Evolutionary conservation across 495 filamentous ascomycete genomes (phyloP).

Genomic region (Aspergillus saccharolyticus): DNA sequence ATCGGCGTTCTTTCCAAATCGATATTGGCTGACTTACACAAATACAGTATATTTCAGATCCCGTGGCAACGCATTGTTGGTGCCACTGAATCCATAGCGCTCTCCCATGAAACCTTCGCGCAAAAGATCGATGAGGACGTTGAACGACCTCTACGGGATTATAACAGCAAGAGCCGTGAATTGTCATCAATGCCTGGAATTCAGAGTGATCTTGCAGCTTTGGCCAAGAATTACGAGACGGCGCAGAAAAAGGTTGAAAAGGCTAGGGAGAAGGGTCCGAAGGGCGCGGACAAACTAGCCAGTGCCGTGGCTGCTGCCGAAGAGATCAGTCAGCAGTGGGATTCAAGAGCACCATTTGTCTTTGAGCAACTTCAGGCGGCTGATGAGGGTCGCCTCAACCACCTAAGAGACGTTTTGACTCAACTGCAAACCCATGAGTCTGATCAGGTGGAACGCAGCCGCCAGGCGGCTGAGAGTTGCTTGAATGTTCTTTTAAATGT

Average conservation of each 20-base stretch:
- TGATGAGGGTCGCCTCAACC: slow-evolving; percentile 85
- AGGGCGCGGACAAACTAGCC: slow-evolving; percentile 76
- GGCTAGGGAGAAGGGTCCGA: slow-evolving; percentile 70
- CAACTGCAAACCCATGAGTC: slow-evolving; percentile 90
- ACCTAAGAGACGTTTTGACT: slow-evolving; percentile 87
- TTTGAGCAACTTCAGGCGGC: slow-evolving; percentile 91
- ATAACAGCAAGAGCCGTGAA: slow-evolving; percentile 66
- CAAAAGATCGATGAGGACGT: slow-evolving; percentile 86
- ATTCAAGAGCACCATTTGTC: slow-evolving; percentile 90
- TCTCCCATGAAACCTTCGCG: slow-evolving; percentile 78
- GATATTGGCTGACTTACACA: not conserved
- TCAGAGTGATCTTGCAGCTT: slow-evolving; percentile 68
- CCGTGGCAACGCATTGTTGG: slow-evolving; percentile 90
- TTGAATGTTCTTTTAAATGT: slow-evolving; percentile 83
- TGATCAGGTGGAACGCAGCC: slow-evolving; percentile 76
- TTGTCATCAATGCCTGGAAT: slow-evolving; percentile 81
- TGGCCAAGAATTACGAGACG: slow-evolving; percentile 80
- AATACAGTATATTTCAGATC: slow-evolving; percentile 71
- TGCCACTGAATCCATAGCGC: slow-evolving; percentile 72
- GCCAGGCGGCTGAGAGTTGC: slow-evolving; percentile 72
- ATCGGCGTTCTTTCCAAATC: not conserved
- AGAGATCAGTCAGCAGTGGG: slow-evolving; percentile 78
- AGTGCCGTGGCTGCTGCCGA: slow-evolving; percentile 69
- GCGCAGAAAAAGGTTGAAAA: slow-evolving; percentile 88
- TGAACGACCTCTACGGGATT: slow-evolving; percentile 76